Evolutionary conservation across 169 alveolate species (phyloP).

Genomic region (Plasmodium falciparum): DNA sequence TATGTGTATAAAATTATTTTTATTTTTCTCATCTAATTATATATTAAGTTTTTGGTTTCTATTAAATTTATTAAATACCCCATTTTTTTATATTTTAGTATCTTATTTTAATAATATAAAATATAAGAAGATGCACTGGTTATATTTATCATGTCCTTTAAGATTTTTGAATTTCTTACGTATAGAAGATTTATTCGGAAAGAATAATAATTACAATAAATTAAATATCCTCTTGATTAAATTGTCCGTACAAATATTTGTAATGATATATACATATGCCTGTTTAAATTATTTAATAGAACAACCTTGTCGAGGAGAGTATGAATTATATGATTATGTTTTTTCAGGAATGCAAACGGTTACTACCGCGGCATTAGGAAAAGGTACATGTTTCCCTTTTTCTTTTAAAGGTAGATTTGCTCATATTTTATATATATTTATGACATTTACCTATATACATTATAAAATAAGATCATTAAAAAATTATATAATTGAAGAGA

Average conservation of each 20-base stretch:
- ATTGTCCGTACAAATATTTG: conserved; percentile 42
- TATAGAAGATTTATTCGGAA: conserved; percentile 55
- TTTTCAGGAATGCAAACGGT: conserved; percentile 77
- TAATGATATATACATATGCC: conserved; percentile 65
- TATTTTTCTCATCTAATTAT: conserved; percentile 44
- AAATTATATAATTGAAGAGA: conserved; percentile 61
- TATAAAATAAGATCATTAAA: conserved; percentile 65
- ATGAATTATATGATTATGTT: conserved; percentile 68
- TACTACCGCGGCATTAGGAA: conserved; percentile 74
- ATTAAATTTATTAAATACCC: conserved; percentile 53
- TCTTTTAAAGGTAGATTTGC: conserved; percentile 23
- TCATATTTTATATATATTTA: conserved; percentile 52
- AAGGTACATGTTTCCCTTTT: conserved; percentile 72
- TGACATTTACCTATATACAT: conserved; percentile 74
- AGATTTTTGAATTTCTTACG: conserved; percentile 62
- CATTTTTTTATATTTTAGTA: conserved; percentile 51
- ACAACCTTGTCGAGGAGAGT: conserved; percentile 67
- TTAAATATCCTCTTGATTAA: conserved; percentile 43
- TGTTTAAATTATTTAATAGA: conserved; percentile 67
- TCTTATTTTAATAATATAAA: conserved; percentile 22
- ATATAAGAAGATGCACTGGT: conserved; percentile 24
- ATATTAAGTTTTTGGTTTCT: conserved; percentile 70
- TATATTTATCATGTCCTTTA: conserved; percentile 66
- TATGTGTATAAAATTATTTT: conserved; percentile 38
- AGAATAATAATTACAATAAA: conserved; percentile 29